Percentiles rank a stretch among this genome's conserved stretches.
Conservation (phyloP, 1,284 basidiomycete species). For the Apiotrichum gamsii region DNA sequence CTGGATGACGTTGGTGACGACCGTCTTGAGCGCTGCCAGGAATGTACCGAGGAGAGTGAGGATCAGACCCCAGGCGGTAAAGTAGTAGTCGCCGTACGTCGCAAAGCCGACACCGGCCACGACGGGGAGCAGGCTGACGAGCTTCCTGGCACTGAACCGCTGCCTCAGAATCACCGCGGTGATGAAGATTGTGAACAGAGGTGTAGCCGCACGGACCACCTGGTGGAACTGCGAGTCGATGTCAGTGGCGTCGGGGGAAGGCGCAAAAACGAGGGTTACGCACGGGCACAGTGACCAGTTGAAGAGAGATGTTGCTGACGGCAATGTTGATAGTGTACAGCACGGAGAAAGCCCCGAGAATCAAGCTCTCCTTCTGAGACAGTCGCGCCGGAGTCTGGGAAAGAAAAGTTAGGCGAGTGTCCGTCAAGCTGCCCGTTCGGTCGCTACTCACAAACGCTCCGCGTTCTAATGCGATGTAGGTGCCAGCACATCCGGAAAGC, state of each 20-base stretch:
- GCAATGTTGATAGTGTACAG: constrained; percentile 88
- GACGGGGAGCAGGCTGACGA: constrained; percentile 75
- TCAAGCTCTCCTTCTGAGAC: constrained; percentile 55
- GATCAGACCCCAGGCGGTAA: constrained; percentile 70
- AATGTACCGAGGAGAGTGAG: constrained; percentile 81
- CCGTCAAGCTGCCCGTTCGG: too few species aligned
- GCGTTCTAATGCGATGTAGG: constrained; percentile 58
- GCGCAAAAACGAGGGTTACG: constrained; percentile 40
- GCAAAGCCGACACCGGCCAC: constrained; percentile 86
- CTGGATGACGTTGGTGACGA: constrained; percentile 75
- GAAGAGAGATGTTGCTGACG: constrained; percentile 79
- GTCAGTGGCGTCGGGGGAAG: background rate
- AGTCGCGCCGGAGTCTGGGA: constrained; percentile 54
- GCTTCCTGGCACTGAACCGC: constrained; percentile 51
- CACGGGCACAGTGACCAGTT: constrained; percentile 84
- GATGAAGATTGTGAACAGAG: constrained; percentile 78
- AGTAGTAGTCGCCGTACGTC: constrained; percentile 90
- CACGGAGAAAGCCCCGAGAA: constrained; percentile 70
- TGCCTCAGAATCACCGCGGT: constrained; percentile 53
- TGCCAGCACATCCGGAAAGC: constrained; percentile 74
- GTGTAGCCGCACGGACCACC: constrained; percentile 84
- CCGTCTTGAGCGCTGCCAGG: constrained; percentile 83
- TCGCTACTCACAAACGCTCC: constrained; percentile 54
- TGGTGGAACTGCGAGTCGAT: constrained; percentile 78
- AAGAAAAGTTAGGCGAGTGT: background rate